Base-by-base conservation (phyloP, 805 yeast genomes). In the Candida ovalis region DNA sequence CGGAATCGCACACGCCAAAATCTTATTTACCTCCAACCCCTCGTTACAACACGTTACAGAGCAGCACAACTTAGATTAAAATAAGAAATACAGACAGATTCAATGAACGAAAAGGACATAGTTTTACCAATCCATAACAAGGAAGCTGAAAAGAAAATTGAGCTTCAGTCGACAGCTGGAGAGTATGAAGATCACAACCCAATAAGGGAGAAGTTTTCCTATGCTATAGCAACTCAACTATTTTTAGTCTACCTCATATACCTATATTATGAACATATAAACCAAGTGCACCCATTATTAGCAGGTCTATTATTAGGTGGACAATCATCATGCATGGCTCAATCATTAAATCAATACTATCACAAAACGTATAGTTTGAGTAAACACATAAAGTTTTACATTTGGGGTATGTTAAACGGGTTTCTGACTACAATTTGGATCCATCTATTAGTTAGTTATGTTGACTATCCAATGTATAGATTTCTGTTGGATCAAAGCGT, bases 401-500 rank as follows among this genome's bases (percentile, higher is more conserved):
- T 75, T 2, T 82, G 86, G 86, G 88, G 88, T 17, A 62, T 71
- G 12, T 65, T 82, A 41, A 81, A 81, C 60, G 88, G 87, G 1
- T 57, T 72, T 17, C 61, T 81, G 43, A 76, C 82, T 3, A 61
- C 60, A 1, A 57, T 76, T 15, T 82, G 87, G 87, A 73, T 82
- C 33, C 77, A 76, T 40, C 51, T 73, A 22, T 61, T 82, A 37
- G 57, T 76, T 6, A 44, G 53, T 2, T 62, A 62, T 5, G 56
- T 76, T 27, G 75, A 73, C 9, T 63, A 64, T 41, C 54, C 66
- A 2, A 21, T 68, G 3, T 54, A 64, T 47, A 66, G 81, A 45
- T 73, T 82, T 28, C 24, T 75, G 9, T 49, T 75, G 3, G 88
- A 82, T 58, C 87, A 82, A 59, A 48, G 69, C 1, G 52, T 80